Base-by-base conservation (phyloP, 2,329 filamentous ascomycete genomes). In the Penicillium decumbens region DNA sequence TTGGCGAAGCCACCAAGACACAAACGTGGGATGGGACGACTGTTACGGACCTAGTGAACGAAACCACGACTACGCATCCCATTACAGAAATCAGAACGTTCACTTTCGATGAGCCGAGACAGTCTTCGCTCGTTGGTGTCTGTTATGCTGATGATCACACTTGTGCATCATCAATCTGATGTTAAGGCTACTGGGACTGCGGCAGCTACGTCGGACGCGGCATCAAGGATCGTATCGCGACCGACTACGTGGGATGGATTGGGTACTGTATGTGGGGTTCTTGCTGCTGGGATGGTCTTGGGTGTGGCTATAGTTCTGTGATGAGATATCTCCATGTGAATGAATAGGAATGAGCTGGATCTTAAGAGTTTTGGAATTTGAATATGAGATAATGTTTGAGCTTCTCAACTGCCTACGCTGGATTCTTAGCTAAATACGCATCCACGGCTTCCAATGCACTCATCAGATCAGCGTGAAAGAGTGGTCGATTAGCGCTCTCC, bases 401-500 rank as follows among this genome's bases (percentile, higher is more conserved):
- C 10, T 20, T 12, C 33, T 20, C 18, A 20, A 20, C 1, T 4
- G 9, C 12, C 33, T 27, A 40, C 25, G 29, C 20, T 24, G 13
- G 38, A 24, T 8, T n/a, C 35, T 12, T 6, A 27, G 38, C 23
- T 27, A 40, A 9, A 24, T 25, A 30, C 18, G 27, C n/a, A 30
- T 23, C 40, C 30, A 47, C 39, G 8, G n/a, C 30, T 28, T 29
- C 12, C 24, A 47, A 33, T 15, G 32, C 43, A 33, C 43, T 12
- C 10, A 10, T 47, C 24, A 47, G 6, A 40, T 43, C 40, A 20
- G 25, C 27, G 37, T 40, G 39, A 23, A 40, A 45, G 25, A 40
- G 40, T 6, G 73, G 73, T 6, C 72, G 62, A 0, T 74, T 68
- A 1, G 81, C 10, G 27, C n/a, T 5, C 4, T 40, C 38, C 20